Evolutionary conservation across 164 flowering plant genomes (phyloP).

Genomic region (Houttuynia cordata): DNA sequence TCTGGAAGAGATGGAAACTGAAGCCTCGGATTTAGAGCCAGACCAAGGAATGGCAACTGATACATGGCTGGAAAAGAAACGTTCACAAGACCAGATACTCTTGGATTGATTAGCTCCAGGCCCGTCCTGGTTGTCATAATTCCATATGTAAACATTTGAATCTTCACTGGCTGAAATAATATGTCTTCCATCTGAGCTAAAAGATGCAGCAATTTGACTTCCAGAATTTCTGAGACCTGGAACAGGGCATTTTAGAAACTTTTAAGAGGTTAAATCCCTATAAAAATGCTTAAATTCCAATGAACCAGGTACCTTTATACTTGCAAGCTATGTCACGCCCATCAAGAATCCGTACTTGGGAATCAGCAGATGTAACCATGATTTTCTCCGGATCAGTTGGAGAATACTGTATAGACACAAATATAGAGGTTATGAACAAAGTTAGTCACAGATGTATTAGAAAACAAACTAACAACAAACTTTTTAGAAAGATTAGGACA

Average conservation of each 20-base stretch:
- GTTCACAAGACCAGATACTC: conserved; percentile 41
- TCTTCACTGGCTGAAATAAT: conserved; percentile 63
- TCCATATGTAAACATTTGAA: conserved; percentile 64
- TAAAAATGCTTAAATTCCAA: background rate
- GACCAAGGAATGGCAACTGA: conserved; percentile 76
- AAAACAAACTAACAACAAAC: background rate
- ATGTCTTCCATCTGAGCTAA: conserved; percentile 68
- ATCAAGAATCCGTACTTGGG: conserved; percentile 44
- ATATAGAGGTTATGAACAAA: background rate
- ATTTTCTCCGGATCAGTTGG: conserved; percentile 51
- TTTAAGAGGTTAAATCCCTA: background rate
- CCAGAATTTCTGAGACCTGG: conserved; percentile 39
- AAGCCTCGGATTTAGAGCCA: conserved; percentile 22
- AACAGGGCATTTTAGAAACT: background rate
- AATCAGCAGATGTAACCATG: conserved; percentile 73
- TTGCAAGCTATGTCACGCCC: conserved; percentile 46
- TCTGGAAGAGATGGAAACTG: conserved; percentile 11
- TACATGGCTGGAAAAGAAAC: conserved; percentile 41
- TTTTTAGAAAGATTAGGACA: too few relatives aligned
- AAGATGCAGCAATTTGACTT: conserved; percentile 53
- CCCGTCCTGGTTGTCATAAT: conserved; percentile 25
- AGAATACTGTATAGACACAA: conserved; percentile 36
- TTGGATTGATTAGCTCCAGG: conserved; percentile 22
- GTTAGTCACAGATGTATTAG: background rate
- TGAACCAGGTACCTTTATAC: conserved; percentile 33